phyloP scores from a whole-genome alignment of 2,329 filamentous ascomycete genomes.

The Nothomitra cinnamomea region DNA sequence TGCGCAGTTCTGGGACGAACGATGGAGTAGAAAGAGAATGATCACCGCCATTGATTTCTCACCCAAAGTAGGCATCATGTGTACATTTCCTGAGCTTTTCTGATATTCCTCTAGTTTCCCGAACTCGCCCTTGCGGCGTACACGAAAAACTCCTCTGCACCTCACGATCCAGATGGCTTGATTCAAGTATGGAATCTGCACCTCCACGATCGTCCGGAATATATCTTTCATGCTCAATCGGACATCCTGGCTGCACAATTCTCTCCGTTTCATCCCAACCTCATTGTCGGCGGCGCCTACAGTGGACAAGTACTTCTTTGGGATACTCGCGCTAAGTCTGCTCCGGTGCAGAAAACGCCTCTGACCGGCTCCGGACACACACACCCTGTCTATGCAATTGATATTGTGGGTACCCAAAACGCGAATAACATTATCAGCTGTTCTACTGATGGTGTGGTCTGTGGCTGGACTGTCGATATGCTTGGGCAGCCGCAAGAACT shows the following conservation, averaged over 20 bases:
- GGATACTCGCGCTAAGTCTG: conserved; percentile 82
- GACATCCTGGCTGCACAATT: conserved; percentile 93
- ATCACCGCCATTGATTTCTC: conserved; percentile 92
- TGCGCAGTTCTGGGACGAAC: conserved; percentile 82
- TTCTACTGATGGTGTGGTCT: conserved; percentile 91
- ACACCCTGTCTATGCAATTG: conserved; percentile 87
- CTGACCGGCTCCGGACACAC: conserved; percentile 90
- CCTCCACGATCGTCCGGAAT: conserved; percentile 85
- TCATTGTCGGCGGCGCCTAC: conserved; percentile 92
- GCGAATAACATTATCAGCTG: conserved; percentile 97
- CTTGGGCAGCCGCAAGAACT: conserved; percentile 92
- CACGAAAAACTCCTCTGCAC: conserved; percentile 90
- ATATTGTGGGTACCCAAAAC: conserved; percentile 94
- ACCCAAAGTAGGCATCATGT: conserved; percentile 42
- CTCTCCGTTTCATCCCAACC: conserved; percentile 93
- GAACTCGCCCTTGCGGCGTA: conserved; percentile 89
- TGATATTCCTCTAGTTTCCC: conserved; percentile 39
- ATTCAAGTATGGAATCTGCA: conserved; percentile 96
- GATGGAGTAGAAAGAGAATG: conserved; percentile 96
- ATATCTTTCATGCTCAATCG: conserved; percentile 89
- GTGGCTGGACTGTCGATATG: conserved; percentile 96
- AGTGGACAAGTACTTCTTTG: conserved; percentile 91
- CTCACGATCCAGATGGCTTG: conserved; percentile 82
- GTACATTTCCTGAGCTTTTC: not conserved
- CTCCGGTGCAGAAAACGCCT: conserved; percentile 88